Evolutionary conservation across 73 alveolate species (phyloP).

Genomic region (Paramecium tetraurelia): DNA sequence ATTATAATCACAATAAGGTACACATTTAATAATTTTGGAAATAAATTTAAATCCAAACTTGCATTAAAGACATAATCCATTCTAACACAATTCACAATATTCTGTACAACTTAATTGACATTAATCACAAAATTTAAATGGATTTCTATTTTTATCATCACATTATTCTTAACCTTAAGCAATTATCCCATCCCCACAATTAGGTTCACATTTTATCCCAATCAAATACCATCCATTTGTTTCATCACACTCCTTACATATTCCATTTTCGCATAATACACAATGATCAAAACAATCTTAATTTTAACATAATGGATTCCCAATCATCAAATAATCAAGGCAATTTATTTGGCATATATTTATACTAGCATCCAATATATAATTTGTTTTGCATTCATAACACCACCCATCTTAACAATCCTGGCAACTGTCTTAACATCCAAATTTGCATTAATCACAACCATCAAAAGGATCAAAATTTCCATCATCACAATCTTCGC

Average conservation of each 20-base stretch:
- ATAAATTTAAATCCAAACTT: neutral
- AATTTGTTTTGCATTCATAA: neutral
- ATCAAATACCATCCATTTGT: neutral
- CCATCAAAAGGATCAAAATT: neutral
- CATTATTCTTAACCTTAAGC: neutral
- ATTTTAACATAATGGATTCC: neutral
- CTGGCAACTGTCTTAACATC: neutral
- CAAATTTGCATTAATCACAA: neutral
- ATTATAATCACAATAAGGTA: neutral
- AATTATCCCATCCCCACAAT: neutral
- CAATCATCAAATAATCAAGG: too few relatives aligned
- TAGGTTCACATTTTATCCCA: neutral
- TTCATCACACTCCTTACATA: neutral
- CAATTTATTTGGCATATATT: too few relatives aligned
- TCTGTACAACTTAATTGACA: neutral
- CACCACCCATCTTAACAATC: neutral
- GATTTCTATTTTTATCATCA: neutral
- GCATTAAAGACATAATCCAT: neutral
- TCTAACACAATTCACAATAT: neutral
- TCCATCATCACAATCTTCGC: constrained; percentile 27
- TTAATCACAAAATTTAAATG: neutral
- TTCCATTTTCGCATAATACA: neutral
- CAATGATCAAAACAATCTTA: neutral
- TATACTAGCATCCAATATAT: too few relatives aligned
- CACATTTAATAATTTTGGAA: neutral